Conservation (phyloP, 2,329 filamentous ascomycete genomes). For the Nemania bipapillata region DNA sequence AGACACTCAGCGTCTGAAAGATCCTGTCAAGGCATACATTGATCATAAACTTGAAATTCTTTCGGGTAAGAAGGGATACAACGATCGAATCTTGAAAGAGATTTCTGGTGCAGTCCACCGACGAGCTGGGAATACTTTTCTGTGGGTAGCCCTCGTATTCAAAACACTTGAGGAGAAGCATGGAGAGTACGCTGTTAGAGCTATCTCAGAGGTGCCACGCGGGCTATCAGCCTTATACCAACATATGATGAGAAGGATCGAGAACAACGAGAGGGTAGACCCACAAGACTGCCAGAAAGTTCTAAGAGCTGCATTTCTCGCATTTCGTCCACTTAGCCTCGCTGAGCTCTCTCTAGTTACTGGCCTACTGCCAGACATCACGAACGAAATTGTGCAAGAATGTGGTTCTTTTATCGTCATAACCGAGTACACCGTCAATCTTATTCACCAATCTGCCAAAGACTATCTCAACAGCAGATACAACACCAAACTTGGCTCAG, state of each 20-base stretch:
- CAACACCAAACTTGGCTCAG: neutral
- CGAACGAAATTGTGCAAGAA: neutral
- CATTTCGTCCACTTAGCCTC: slow-evolving; percentile 13
- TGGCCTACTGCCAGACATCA: neutral
- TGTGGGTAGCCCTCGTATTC: slow-evolving; percentile 18
- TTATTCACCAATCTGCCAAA: slow-evolving; percentile 25
- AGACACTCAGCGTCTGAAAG: neutral
- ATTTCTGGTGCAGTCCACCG: slow-evolving; percentile 3
- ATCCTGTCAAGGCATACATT: slow-evolving; percentile 21
- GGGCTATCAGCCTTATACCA: slow-evolving; percentile 13
- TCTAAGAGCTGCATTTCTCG: slow-evolving; percentile 5
- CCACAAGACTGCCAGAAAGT: slow-evolving; percentile 15
- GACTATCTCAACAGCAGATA: slow-evolving; percentile 15
- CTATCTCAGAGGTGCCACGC: slow-evolving; percentile 5
- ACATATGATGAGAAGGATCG: slow-evolving; percentile 19
- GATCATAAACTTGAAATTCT: slow-evolving; percentile 15
- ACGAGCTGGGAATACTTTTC: slow-evolving; percentile 13
- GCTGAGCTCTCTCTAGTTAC: slow-evolving; percentile 6
- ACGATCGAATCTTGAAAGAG: neutral
- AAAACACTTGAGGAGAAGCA: neutral
- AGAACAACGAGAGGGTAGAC: neutral
- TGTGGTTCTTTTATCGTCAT: slow-evolving; percentile 13
- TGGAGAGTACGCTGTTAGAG: neutral
- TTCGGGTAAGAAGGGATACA: neutral
- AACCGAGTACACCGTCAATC: neutral